A percentile compares a stretch with the other conserved stretches of the same genome.
phyloP scores from a whole-genome alignment of 306 rosid genomes.

The Lablab purpureus region DNA sequence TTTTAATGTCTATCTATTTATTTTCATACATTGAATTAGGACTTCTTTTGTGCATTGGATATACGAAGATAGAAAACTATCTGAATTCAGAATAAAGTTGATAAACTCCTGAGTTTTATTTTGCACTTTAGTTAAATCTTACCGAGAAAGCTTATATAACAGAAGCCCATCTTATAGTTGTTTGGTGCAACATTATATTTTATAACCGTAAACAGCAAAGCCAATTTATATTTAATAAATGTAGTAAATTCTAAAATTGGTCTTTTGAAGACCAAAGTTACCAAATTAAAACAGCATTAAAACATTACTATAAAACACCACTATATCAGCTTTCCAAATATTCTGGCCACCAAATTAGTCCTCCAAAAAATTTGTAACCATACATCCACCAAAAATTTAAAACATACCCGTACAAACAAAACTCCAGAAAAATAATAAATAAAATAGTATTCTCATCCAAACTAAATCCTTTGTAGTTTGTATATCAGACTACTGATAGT shows the following conservation, averaged over 20 bases:
- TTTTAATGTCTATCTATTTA: neutral
- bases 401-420: constrained; percentile 6
- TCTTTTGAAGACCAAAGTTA: neutral
- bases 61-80: neutral
- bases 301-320: neutral
- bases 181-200: constrained; percentile 25
- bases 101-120: neutral
- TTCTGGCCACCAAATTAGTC: neutral
- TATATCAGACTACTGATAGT: neutral
- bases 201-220: constrained; percentile 1
- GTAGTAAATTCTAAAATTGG: neutral
- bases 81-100: neutral
- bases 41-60: neutral
- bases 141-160: neutral
- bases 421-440: neutral
- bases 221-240: constrained; percentile 4
- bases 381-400: neutral
- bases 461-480: constrained; percentile 27
- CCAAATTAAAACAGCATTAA: neutral
- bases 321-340: neutral
- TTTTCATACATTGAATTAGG: neutral
- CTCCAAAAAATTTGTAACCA: neutral
- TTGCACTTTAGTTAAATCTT: neutral
- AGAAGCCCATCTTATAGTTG: neutral
- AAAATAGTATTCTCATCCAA: neutral